These are phyloP conservation scores for Casuarina glauca DNA, from an alignment of 306 rosid species.

Conservation along the genomic window DNA sequence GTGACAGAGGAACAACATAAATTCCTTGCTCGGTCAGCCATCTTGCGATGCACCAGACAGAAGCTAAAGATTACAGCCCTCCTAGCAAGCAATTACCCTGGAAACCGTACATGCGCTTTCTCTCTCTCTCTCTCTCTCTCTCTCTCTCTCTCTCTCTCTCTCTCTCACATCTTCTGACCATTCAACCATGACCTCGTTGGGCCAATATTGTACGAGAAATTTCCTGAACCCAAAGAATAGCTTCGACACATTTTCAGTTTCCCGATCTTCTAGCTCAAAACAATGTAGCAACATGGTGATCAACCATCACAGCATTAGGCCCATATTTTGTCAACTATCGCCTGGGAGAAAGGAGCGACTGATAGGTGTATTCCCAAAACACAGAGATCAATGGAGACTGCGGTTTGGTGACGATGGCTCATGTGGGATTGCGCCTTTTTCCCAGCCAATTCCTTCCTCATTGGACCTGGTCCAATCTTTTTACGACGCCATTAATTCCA, in stretches of 20 bases:
- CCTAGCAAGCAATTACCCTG: neutral
- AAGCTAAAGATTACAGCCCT: neutral
- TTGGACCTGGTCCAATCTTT: constrained; percentile 17
- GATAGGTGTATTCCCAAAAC: neutral
- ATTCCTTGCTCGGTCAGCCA: constrained; percentile 19
- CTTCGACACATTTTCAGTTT: constrained; percentile 21
- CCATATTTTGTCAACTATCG: constrained; percentile 5
- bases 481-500: constrained; percentile 38
- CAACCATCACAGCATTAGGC: constrained; percentile 11
- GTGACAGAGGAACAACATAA: neutral
- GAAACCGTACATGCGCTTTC: neutral
- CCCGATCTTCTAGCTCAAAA: constrained; percentile 16
- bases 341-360: neutral
- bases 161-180: neutral
- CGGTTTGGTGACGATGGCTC: constrained; percentile 36
- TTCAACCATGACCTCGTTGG: constrained; percentile 39
- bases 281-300: constrained; percentile 6
- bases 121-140: neutral
- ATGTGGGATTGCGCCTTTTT: constrained; percentile 29
- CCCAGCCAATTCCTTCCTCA: constrained; percentile 22
- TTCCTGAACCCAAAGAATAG: constrained; percentile 17
- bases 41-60: neutral
- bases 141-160: neutral
- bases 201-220: constrained; percentile 19
- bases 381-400: constrained; percentile 41